Evolutionary conservation across 2,329 filamentous ascomycete species (phyloP), one percentile per base, ranked within the genome.

Genomic region (Alternaria ventricosa): DNA sequence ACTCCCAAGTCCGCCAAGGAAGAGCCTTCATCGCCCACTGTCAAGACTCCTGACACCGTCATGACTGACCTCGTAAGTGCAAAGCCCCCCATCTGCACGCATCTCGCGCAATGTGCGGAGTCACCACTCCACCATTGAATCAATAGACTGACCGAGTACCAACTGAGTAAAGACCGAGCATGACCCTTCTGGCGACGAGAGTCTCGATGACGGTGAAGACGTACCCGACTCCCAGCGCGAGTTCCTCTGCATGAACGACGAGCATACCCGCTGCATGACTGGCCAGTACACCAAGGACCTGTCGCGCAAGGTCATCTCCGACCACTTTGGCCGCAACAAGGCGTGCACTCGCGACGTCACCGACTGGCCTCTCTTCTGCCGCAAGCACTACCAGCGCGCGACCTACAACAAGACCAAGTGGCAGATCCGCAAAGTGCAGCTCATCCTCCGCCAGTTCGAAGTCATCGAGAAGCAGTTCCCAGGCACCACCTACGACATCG

Each of bases 301-400:
- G 0, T 75, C 78, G 5, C 78, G 79, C 68, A 81, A 81, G 60
- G 76, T 79, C 30, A 80, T 81, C 47, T 80, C 78, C 4, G 74
- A 81, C 55, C 77, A 80, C 62, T 81, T 81, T 53, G 79, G 79
- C 46, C 73, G 79, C 58, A 81, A 81, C 75, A 81, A 81, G 51
- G 71, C 73, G 10, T 79, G 77, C 60, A 78, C 75, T 0, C 72
- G 75, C 23, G 51, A 70, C 30, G 72, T 80, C 36, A 66, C 57
- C 1, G 57, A 70, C 20, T 81, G 79, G 78, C 76, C 78, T 2
- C 64, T 79, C 1, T 76, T 78, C 58, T 81, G 79, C 58, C 76
- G 79, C 55, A 81, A 80, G 66, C 79, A 81, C 61, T 81, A 81
- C 58, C 79, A 81, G 72, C 78, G 79, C n/a, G 74, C 75, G 2